These are phyloP conservation scores for Puccinia hordei DNA, from an alignment of 1,284 basidiomycete species.

Conservation along the genomic window DNA sequence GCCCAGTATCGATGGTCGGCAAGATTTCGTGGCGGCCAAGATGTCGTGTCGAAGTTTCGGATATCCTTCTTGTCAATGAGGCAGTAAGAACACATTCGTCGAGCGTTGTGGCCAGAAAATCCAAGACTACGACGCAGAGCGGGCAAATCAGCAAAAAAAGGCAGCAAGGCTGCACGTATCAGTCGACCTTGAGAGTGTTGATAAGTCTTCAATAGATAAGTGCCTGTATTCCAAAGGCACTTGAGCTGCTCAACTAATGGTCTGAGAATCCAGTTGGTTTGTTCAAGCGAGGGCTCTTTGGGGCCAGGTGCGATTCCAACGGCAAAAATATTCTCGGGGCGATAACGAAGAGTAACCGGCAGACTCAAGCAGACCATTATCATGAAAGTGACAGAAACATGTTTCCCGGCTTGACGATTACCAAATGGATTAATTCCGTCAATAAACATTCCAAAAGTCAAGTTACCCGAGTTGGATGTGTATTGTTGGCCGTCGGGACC, in stretches of 20 bases:
- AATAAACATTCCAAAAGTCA: slow-evolving; percentile 38
- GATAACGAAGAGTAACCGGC: slow-evolving; percentile 57
- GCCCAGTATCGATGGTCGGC: slow-evolving; percentile 26
- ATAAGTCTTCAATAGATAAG: slow-evolving; percentile 47
- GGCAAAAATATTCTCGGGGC: slow-evolving; percentile 60
- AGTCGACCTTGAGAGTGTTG: not conserved
- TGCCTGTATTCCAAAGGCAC: slow-evolving; percentile 57
- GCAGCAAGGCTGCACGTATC: slow-evolving; percentile 12
- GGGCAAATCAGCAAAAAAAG: slow-evolving; percentile 49
- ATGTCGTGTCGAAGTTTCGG: slow-evolving; percentile 4
- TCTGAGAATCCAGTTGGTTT: slow-evolving; percentile 59
- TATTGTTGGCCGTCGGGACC: slow-evolving; percentile 28
- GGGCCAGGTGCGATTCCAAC: slow-evolving; percentile 60
- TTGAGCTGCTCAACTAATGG: slow-evolving; percentile 58
- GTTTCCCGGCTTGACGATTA: slow-evolving; percentile 30
- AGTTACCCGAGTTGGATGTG: slow-evolving; percentile 8
- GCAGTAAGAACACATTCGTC: slow-evolving; percentile 50
- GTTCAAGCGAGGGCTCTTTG: slow-evolving; percentile 50
- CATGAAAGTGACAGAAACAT: slow-evolving; percentile 24
- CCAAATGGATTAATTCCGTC: slow-evolving; percentile 43
- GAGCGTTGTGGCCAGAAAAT: slow-evolving; percentile 27
- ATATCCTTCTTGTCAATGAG: slow-evolving; percentile 30
- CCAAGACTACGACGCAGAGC: slow-evolving; percentile 49
- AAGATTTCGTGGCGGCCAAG: slow-evolving; percentile 9
- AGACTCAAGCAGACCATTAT: slow-evolving; percentile 33